Evolutionary conservation across 495 filamentous ascomycete species (phyloP), one percentile per base, ranked within the genome.

Genomic region (Trichoderma reesei): DNA sequence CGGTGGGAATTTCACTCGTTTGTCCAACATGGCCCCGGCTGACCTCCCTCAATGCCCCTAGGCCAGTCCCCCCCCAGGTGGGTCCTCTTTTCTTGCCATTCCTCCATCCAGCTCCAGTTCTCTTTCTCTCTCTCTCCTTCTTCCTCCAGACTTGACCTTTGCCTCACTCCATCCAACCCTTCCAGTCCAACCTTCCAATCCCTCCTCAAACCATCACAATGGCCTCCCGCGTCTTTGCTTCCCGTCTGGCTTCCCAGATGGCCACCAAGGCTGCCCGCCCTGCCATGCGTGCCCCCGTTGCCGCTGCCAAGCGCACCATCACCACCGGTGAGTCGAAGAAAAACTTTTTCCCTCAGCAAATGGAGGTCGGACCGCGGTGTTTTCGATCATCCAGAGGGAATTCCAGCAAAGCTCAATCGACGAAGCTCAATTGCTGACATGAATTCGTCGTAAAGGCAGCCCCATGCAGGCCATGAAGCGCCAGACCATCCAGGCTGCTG

Each of bases 261-360:
- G 87, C 85, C 81, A 72, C 72, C 73, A 88, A 87, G 85, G 85
- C 84, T 76, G 86, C 86, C 72, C 86, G 86, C 78, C 86, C 86
- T 76, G 83, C 83, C 72, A 76, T 83, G 70, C 85, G 85, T 70
- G 75, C 81, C 74, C 80, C 81, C 71, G 69, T 85, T 71, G 78
- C 79, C 76, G 73, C 78, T 74, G 82, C 80, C 78, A 88, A 87
- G 83, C 86, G 87, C 72, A 85, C 85, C 79, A 83, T 88, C 80
- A 75, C 51, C 51, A 56, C 79, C 68, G 79, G 82, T 84, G 78
- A 68, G 79, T 77, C 61, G 39, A 44, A 44, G 64, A 60, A 68
- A 68, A 67, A 65, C 33, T 41, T 26, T 18, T 33, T 46, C 42
- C 39, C 59, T 63, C 33, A 7, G 63, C 60, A 13, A 59, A 60